Evolutionary conservation across 371 early-diverging fungal genomes (phyloP), one percentile per base, ranked within the genome.

Genomic region (Zancudomyces culisetae): DNA sequence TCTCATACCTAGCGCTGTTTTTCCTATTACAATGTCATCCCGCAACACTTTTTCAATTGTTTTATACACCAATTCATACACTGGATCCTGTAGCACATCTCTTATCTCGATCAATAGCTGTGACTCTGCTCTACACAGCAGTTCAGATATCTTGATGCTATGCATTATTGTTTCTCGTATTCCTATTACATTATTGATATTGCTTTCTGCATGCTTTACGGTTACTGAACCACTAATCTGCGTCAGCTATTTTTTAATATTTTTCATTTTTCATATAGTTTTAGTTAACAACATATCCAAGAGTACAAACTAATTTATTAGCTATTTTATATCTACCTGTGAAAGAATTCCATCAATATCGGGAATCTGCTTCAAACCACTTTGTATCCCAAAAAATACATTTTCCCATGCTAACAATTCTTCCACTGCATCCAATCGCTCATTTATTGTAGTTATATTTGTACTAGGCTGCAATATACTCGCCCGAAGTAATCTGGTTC

Each of bases 161-260:
- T 61, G 45, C 13, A 63, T 56, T 4, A 90, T 28, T 0, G 72
- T 61, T 27, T 79, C 81, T 55, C 85, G 86, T 20, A 88, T 62
- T 2, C 62, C 45, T 27, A 90, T 71, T 15, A 86, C 60, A 28
- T 76, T 76, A 59, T 81, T 86, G 52, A 87, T 80, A 35, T 74
- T 71, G n/a, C 73, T 68, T 50, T 81, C 82, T 0, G 80, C 68
- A 29, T 76, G 69, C 48, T 77, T 75, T 45, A 78, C 62, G 10
- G 66, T 71, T 1, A 62, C 63, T 13, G 70, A 68, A 12, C 52
- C 64, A 1, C 70, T 64, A 18, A 64, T 60, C 45, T 73, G 72
- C 39, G 73, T 66, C 45, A 72, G 57, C 76, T 56, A 57, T 3
- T 41, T 43, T 4, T 10, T 8, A 6, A 43, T 8, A 43, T 12